Evolutionary conservation across 2,329 filamentous ascomycete genomes (phyloP), one percentile per base, ranked within the genome.

Genomic region (Alternaria alternata): DNA sequence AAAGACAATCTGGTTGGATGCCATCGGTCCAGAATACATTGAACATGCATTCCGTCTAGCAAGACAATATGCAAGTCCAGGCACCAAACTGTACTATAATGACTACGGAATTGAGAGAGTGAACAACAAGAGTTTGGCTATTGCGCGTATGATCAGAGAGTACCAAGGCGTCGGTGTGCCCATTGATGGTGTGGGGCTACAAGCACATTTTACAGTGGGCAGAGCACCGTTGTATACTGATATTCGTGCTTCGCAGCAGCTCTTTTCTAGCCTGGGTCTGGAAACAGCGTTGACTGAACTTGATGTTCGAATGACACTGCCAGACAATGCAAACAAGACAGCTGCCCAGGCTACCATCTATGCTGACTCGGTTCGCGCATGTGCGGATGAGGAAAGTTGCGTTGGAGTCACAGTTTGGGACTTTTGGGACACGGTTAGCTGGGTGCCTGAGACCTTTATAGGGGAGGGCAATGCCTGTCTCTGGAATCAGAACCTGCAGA

Each of bases 261-360:
- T 82, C 42, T 89, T 86, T 78, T 81, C 81, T 2, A 76, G 79
- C 1, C 80, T 86, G 2, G 82, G 81, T 5, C 75, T 87, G 5
- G 87, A 89, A 60, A 84, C 88, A 5, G 86, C 86, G 5, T 82
- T 87, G 71, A 89, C 87, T 1, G 87, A 89, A 78, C 78, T 89
- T 22, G 87, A 89, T 70, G 85, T 89, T 61, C 81, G 87, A 56
- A 70, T 72, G 2, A 72, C 70, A 5, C 72, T 87, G 12, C 85
- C 86, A 0, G 74, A 82, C 4, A 81, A 76, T 4, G 69, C 73
- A 1, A 69, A 78, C 1, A 79, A 78, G 30, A 72, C 81, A 18
- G 71, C 74, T 16, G 79, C 80, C 26, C 86, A 89, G 75, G 81
- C 81, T 0, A 67, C 69, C 18, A 82, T 84, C 51, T 88, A 86